Evolutionary conservation across 2,329 filamentous ascomycete species (phyloP), one percentile per base, ranked within the genome.

Genomic region (Neoarthrinium moseri): DNA sequence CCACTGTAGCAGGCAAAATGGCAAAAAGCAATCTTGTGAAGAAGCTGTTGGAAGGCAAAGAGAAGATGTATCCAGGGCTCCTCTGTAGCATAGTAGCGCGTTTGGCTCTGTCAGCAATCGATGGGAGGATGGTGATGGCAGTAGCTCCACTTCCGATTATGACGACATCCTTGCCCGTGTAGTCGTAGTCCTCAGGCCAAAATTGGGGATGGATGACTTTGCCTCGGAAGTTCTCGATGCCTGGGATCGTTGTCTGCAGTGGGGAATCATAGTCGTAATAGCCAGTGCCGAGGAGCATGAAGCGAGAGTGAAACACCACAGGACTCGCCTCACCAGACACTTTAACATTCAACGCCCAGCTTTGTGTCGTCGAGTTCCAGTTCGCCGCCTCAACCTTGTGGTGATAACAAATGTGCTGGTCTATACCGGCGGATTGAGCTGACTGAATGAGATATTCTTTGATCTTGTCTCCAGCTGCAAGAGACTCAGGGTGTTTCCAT

Each of bases 61-160:
- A 69, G 26, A 87, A 55, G 45, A 91, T 75, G 57, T 89, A 91
- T 1, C 77, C 78, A 0, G 90, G 90, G 36, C 83, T 89, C 46
- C 90, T 81, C 67, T 95, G 89, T 3, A 95, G 75, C 80, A 92
- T 89, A 2, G 87, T 92, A 22, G 91, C 82, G 12, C 79, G 76
- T 5, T 67, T 68, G 5, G 86, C 87, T 30, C 76, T 79, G 34
- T 86, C 69, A 1, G 83, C 80, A 36, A 95, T 67, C 37, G 75
- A 78, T 1, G 89, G 90, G 3, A 95, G 63, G 1, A 95, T 73
- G 0, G 89, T 94, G 39, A 92, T 69, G 6, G 89, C 86, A 0
- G 90, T 95, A 3, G 89, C 89, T 6, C 90, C 90, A 13, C 80
- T 86, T 13, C 89, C 89, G 51, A 94, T 80, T 47, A 92, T 73